These are phyloP conservation scores for Royoungia palumana DNA, from an alignment of 768 basidiomycete genomes.

Conservation along the genomic window DNA sequence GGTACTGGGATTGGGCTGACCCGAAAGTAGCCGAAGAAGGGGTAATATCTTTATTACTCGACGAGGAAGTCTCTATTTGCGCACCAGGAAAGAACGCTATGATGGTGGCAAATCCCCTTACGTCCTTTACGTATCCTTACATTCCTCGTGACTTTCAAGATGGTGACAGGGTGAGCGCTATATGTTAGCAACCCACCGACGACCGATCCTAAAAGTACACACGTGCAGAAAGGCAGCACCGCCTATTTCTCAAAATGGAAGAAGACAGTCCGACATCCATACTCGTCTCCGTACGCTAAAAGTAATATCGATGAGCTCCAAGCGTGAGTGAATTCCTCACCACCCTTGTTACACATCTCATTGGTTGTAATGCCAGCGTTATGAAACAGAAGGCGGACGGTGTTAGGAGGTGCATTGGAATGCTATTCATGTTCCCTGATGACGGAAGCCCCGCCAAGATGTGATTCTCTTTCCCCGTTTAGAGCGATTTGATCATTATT, in stretches of 20 bases:
- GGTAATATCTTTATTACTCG: slow-evolving; percentile 20
- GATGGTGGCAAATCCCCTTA: slow-evolving; percentile 19
- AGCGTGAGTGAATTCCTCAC: slow-evolving; percentile 8
- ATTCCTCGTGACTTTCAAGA: slow-evolving; percentile 21
- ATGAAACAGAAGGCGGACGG: slow-evolving; percentile 14
- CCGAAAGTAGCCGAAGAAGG: slow-evolving; percentile 16
- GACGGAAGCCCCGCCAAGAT: slow-evolving; percentile 6
- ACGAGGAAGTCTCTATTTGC: slow-evolving; percentile 10
- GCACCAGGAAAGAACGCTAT: slow-evolving; percentile 2
- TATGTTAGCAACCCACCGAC: too few species aligned
- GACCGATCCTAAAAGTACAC: too few species aligned
- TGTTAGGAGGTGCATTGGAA: slow-evolving; percentile 16
- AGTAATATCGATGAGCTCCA: slow-evolving; percentile 14
- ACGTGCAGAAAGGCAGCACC: slow-evolving; percentile 3
- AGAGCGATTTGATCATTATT: not conserved
- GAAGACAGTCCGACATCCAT: slow-evolving; percentile 19
- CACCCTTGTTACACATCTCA: not conserved
- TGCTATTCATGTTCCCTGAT: slow-evolving; percentile 19
- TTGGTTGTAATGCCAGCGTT: slow-evolving; percentile 2
- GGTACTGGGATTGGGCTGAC: slow-evolving; percentile 32
- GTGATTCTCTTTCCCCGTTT: slow-evolving; percentile 1
- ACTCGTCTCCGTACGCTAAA: slow-evolving; percentile 7
- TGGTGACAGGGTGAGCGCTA: slow-evolving; percentile 5
- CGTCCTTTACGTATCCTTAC: slow-evolving; percentile 12
- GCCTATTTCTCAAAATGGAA: slow-evolving; percentile 22